Evolutionary conservation across 306 rosid genomes (phyloP).

Genomic region (Castanopsis chinensis): DNA sequence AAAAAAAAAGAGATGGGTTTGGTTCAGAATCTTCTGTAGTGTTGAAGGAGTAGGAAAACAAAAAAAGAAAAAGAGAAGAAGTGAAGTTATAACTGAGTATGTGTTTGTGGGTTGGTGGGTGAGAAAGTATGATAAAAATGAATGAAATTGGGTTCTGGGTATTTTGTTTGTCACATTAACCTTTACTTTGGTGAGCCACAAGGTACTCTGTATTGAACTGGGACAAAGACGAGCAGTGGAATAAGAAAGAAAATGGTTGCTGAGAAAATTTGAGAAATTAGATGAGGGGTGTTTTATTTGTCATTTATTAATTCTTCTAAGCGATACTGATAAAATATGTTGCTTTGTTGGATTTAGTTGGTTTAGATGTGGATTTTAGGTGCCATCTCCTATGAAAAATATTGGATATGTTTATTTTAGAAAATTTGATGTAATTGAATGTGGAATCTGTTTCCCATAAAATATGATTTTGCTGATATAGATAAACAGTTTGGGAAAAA

Average conservation of each 20-base stretch:
- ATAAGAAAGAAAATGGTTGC: not conserved
- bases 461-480: not conserved
- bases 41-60: not conserved
- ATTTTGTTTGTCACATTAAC: not conserved
- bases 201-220: not conserved
- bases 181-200: too few species aligned
- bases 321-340: not conserved
- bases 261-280: not conserved
- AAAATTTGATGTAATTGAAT: not conserved
- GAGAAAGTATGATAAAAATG: not conserved
- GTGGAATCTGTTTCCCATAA: not conserved
- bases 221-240: not conserved
- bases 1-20: not conserved
- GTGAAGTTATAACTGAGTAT: not conserved
- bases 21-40: not conserved
- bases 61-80: not conserved
- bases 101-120: not conserved
- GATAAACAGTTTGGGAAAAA: not conserved
- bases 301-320: not conserved
- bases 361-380: not conserved
- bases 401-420: not conserved
- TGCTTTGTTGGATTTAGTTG: not conserved
- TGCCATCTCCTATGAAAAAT: not conserved
- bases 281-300: not conserved
- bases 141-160: not conserved